These are phyloP conservation scores for Hyaloperonospora brassicae DNA, from an alignment of 352 stramenopile species.

Conservation along the genomic window DNA sequence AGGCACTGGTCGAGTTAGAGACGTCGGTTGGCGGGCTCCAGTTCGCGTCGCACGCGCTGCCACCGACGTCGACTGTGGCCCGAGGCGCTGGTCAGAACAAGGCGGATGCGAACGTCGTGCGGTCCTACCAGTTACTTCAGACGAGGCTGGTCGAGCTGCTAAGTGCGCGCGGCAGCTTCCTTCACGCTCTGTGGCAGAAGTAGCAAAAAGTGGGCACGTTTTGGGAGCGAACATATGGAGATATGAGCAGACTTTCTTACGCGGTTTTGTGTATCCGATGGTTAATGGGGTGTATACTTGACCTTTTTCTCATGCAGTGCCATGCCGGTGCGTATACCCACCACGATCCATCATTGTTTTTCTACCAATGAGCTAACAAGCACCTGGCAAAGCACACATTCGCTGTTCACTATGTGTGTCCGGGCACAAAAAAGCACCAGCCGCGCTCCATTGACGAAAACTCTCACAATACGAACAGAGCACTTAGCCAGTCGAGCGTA, in stretches of 20 bases:
- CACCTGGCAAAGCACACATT: no score
- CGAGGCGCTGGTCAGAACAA: constrained; percentile 22
- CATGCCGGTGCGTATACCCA: no score
- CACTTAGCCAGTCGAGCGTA: no score
- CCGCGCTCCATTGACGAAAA: no score
- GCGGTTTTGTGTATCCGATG: background rate
- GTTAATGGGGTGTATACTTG: background rate
- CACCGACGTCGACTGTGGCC: constrained; percentile 1
- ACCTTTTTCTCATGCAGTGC: no score
- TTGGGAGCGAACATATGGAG: background rate
- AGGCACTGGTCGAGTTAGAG: constrained; percentile 36
- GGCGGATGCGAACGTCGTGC: constrained; percentile 29
- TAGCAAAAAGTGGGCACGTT: constrained; percentile 11
- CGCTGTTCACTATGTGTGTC: no score
- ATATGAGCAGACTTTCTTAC: constrained; percentile 3
- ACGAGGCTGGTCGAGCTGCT: constrained; percentile 28
- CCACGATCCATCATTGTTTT: no score
- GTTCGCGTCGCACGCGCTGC: constrained; percentile 10
- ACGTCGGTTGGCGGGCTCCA: constrained; percentile 27
- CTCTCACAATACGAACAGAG: no score
- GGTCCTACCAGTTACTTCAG: constrained; percentile 35
- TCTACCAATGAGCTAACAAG: no score
- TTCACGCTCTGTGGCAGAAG: constrained; percentile 40
- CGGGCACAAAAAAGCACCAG: no score
- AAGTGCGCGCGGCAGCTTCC: constrained; percentile 24